These are phyloP conservation scores for Sporothrix mexicana DNA, from an alignment of 2,329 filamentous ascomycete species.

Conservation along the genomic window DNA sequence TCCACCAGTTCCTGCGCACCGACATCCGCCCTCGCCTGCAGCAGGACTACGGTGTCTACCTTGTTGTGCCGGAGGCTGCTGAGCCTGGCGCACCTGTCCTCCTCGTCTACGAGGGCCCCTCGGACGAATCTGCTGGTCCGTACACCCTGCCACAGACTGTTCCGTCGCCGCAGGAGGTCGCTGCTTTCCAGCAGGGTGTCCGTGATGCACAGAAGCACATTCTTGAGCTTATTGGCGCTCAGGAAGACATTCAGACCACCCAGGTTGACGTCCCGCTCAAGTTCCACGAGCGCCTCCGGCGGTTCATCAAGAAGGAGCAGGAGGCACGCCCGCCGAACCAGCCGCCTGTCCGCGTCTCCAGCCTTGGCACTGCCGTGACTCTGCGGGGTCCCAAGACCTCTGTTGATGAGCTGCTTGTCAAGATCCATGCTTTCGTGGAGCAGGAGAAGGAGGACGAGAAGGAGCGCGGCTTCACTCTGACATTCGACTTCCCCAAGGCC, in stretches of 20 bases:
- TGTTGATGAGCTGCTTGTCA: slow-evolving; percentile 73
- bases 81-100: slow-evolving; percentile 68
- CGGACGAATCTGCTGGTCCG: slow-evolving; percentile 48
- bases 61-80: slow-evolving; percentile 70
- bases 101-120: slow-evolving; percentile 73
- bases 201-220: slow-evolving; percentile 64
- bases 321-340: slow-evolving; percentile 61
- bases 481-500: slow-evolving; percentile 94
- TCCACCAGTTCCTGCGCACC: slow-evolving; percentile 72
- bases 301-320: slow-evolving; percentile 70
- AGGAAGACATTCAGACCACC: slow-evolving; percentile 59
- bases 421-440: slow-evolving; percentile 79
- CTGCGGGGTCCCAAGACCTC: slow-evolving; percentile 77
- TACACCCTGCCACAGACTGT: slow-evolving; percentile 60
- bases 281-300: slow-evolving; percentile 67
- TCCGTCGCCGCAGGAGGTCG: slow-evolving; percentile 57
- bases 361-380: slow-evolving; percentile 66
- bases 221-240: slow-evolving; percentile 61
- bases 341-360: slow-evolving; percentile 65
- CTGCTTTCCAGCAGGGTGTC: slow-evolving; percentile 61
- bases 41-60: slow-evolving; percentile 71
- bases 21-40: slow-evolving; percentile 68
- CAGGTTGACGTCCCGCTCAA: slow-evolving; percentile 65
- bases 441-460: slow-evolving; percentile 92
- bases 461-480: slow-evolving; percentile 83